Percentiles rank a stretch among this genome's conserved stretches.
phyloP scores from a whole-genome alignment of 2,329 filamentous ascomycete species.

The Stachybotrys echinatus region DNA sequence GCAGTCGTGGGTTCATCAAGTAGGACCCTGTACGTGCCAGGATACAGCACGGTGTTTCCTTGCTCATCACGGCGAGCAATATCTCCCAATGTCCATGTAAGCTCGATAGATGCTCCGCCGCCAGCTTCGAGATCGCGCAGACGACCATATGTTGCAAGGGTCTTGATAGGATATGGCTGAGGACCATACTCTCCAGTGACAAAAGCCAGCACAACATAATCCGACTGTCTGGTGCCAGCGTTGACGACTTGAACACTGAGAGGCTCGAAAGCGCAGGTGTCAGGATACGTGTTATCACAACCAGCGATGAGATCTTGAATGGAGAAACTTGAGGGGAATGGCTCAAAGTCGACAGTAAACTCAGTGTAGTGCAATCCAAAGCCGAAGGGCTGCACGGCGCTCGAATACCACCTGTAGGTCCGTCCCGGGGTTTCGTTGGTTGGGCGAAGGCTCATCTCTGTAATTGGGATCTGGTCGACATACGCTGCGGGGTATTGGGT shows the following conservation, averaged over 20 bases:
- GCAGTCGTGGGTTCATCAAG: constrained; percentile 38
- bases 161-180: constrained; percentile 45
- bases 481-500: constrained; percentile 53
- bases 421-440: constrained; percentile 40
- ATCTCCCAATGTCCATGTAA: constrained; percentile 41
- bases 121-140: constrained; percentile 30
- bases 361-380: constrained; percentile 54
- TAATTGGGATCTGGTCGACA: constrained; percentile 43
- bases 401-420: constrained; percentile 55
- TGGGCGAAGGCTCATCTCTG: constrained; percentile 50
- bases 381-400: constrained; percentile 47
- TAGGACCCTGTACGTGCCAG: constrained; percentile 42
- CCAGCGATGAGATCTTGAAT: constrained; percentile 29
- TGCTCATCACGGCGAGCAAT: constrained; percentile 42
- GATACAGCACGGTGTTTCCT: constrained; percentile 48
- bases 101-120: constrained; percentile 18
- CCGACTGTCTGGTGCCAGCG: constrained; percentile 37
- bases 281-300: constrained; percentile 30
- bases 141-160: constrained; percentile 44
- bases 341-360: constrained; percentile 26
- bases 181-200: constrained; percentile 40
- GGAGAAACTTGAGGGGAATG: constrained; percentile 9
- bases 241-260: constrained; percentile 39
- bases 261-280: constrained; percentile 33
- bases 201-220: constrained; percentile 49